Base-by-base conservation (phyloP, 1,284 basidiomycete genomes). In the Heterobasidion occidentale region DNA sequence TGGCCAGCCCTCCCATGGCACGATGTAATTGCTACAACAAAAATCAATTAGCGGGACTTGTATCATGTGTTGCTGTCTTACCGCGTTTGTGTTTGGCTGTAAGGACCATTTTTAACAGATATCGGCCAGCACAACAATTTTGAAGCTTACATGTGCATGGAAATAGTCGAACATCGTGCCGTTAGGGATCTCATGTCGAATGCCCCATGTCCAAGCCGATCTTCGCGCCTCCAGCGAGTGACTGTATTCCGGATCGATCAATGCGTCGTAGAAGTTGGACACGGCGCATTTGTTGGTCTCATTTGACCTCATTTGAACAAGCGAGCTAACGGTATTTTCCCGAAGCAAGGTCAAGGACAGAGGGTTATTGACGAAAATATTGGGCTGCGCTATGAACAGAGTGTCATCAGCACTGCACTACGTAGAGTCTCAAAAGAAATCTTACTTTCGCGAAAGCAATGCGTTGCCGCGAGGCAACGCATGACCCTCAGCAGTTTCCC, bases 391-490 rank as follows among this genome's bases (percentile, higher is more conserved):
- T 67, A 34, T 9, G 33, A 42, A 42, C 9, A 42, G 33, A 51
- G 5, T n/a, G 33, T 19, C 15, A 53, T 11, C 19, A 9, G 20
- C n/a, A 9, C 14, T 11, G 47, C 15, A 27, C 20, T 33, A 34
- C 14, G 54, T 9, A 20, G 44, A 46, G 36, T 33, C 15, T 8
- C 12, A 9, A 12, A 17, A 36, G 8, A 36, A n/a, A 51, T 9
- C 60, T 12, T 56, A 73, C 73, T 67, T 68, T 76, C 75, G 34
- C 60, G 58, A 61, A 74, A 77, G 50, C 71, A 64, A 57, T 74
- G 72, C 45, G 68, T 67, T 1, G 72, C 67, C 5, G 68, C 67
- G 0, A 77, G 65, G 2, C 71, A 54, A 12, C 74, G 65, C 51
- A 77, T 55, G 12, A 75, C 61, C 35, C 72, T 65, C n/a, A 65